These are phyloP conservation scores for Moniliophthora roreri DNA, from an alignment of 1,284 basidiomycete genomes.

Conservation along the genomic window DNA sequence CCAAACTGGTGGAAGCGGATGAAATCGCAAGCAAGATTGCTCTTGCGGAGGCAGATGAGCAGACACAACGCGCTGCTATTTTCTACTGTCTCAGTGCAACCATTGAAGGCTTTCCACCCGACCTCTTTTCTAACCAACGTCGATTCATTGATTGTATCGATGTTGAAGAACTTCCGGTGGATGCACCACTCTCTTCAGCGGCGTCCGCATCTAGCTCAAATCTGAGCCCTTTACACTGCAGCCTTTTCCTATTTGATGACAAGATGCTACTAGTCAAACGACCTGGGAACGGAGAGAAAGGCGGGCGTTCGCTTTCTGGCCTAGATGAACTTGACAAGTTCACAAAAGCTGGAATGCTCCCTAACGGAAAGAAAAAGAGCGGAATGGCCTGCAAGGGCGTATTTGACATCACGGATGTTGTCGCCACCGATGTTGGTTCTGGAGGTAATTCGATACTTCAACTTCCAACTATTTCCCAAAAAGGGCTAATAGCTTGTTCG, in stretches of 20 bases:
- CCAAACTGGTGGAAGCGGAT: conserved; percentile 83
- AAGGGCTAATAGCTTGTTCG: conserved; percentile 8
- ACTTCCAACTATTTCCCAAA: conserved; percentile 9
- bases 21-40: conserved; percentile 91
- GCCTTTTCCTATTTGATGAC: conserved; percentile 94
- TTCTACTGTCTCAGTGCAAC: conserved; percentile 86
- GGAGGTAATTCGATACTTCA: conserved; percentile 67
- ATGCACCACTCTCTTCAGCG: conserved; percentile 42
- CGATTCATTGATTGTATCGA: conserved; percentile 93
- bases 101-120: conserved; percentile 90
- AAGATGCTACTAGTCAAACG: conserved; percentile 92
- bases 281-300: conserved; percentile 69
- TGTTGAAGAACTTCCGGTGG: conserved; percentile 79
- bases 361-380: conserved; percentile 68
- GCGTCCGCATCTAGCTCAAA: conserved; percentile 40
- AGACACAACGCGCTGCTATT: conserved; percentile 86
- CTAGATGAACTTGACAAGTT: conserved; percentile 84
- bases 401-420: conserved; percentile 82
- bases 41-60: conserved; percentile 88
- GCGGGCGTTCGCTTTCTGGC: conserved; percentile 76
- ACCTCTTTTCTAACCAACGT: conserved; percentile 82
- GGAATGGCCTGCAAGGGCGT: conserved; percentile 87
- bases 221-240: conserved; percentile 69
- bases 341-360: conserved; percentile 60
- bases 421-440: conserved; percentile 82